Base-by-base conservation (phyloP, 148 eudicot genomes). In the Vaccinium macrocarpon region DNA sequence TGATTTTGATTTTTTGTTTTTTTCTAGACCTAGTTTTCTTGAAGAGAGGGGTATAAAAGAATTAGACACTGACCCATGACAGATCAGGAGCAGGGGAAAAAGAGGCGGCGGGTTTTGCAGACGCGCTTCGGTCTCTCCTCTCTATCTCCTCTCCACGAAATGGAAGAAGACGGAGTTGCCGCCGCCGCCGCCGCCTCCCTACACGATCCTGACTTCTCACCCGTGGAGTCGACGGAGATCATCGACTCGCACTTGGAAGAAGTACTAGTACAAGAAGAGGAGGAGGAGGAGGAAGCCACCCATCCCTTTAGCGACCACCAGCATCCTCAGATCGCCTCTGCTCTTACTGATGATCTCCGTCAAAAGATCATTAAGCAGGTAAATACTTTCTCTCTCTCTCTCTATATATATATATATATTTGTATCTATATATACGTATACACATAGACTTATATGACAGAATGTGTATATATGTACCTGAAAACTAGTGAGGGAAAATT, bases 351-450 rank as follows among this genome's bases (percentile, higher is more conserved):
- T 14, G 73, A 68, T 68, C 73, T 68, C 18, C 73, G 73, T 25
- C 18, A 68, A 38, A 68, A 68, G 38, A 68, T 68, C 73, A 68
- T 68, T 68, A 68, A 68, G 42, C 73, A 68, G 73, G 73, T 68
- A 32, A 27, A 27, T 68, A 14, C 2, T 6, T 29, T 0, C 68
- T 61, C 27, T 66, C 72, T 66, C 72, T 23, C 72, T 66, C 72
- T 25, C 72, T 25, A 38, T 25, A 1, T 66, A 1, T 59, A 0
- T 59, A 1, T 23, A 51, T 51, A 51, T 51, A 51, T n/a, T n/a
- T n/a, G n/a, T 51, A 51, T 51, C 9, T 51, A 51, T 51, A 51
- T 51, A 10, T 11, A 51, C 0, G 0, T 51, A 10, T 51, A 51
- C 13, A 51, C 2, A 8, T 51, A 52, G 11, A 52, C 55, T 0